Percentiles rank a stretch among this genome's conserved stretches.
phyloP scores from a whole-genome alignment of 192 early-diverging fungal genomes.

The Dissophora ornata region DNA sequence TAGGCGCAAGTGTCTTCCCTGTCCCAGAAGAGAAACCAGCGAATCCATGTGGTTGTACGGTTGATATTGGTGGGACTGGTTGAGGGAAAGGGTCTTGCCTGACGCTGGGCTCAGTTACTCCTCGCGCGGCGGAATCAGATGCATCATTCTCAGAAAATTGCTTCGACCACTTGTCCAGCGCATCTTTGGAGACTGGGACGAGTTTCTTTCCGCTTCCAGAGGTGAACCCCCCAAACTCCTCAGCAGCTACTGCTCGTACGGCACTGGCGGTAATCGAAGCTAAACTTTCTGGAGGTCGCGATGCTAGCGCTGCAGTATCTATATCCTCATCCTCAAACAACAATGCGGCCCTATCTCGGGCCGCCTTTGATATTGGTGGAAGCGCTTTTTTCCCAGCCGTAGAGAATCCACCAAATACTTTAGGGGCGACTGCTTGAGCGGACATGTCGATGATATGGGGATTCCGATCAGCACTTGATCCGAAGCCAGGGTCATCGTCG shows the following conservation, averaged over 20 bases:
- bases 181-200: slow-evolving; percentile 1
- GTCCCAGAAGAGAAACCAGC: slow-evolving; percentile 21
- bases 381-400: slow-evolving; percentile 5
- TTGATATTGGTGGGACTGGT: not conserved
- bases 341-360: slow-evolving; percentile 6
- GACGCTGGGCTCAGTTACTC: not conserved
- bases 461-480: too few relatives aligned
- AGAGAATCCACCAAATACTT: slow-evolving; percentile 3
- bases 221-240: slow-evolving; percentile 12
- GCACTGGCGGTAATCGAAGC: not conserved
- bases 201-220: slow-evolving; percentile 28
- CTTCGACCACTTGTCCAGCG: slow-evolving; percentile 23
- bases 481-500: not conserved
- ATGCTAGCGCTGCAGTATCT: not conserved
- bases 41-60: not conserved
- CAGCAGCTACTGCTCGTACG: not conserved
- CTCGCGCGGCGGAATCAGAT: not conserved
- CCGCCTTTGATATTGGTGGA: slow-evolving; percentile 11
- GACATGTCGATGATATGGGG: not conserved
- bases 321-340: slow-evolving; percentile 15
- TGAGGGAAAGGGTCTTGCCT: not conserved
- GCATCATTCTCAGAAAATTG: slow-evolving; percentile 3
- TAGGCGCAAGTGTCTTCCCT: slow-evolving; percentile 18
- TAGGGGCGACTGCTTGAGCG: not conserved
- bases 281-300: not conserved